These are phyloP conservation scores for Microsporum ferrugineum DNA, from an alignment of 2,329 filamentous ascomycete species.

Conservation along the genomic window DNA sequence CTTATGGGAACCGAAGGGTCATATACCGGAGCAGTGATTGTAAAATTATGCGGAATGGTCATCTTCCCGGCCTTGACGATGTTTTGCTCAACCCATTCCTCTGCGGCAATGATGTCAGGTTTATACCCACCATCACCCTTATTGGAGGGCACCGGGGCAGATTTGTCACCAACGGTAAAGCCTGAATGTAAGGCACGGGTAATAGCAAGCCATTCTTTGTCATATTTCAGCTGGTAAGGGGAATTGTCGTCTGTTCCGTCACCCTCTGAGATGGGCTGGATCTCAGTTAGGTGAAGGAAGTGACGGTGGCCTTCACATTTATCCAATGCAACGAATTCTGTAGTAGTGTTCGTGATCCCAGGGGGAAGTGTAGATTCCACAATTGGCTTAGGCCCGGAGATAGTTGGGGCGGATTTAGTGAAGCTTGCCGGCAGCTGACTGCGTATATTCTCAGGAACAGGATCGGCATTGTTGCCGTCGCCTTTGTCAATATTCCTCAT, in stretches of 20 bases:
- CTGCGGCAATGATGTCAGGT: constrained; percentile 56
- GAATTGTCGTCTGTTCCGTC: constrained; percentile 18
- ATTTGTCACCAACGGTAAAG: constrained; percentile 52
- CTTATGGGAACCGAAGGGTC: constrained; percentile 46
- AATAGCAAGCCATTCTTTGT: constrained; percentile 92
- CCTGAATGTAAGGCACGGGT: constrained; percentile 64
- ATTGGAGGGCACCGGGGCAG: constrained; percentile 45
- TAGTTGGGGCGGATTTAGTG: constrained; percentile 27
- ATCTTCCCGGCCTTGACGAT: constrained; percentile 53
- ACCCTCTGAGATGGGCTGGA: constrained; percentile 40
- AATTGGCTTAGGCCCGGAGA: constrained; percentile 24
- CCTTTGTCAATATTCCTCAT: constrained; percentile 13
- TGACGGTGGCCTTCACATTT: constrained; percentile 61
- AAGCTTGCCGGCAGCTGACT: constrained; percentile 70
- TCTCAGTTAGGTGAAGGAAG: constrained; percentile 67
- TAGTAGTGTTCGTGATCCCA: constrained; percentile 64
- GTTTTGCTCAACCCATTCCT: constrained; percentile 70
- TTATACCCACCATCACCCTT: constrained; percentile 58
- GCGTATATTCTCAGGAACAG: constrained; percentile 54
- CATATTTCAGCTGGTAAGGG: constrained; percentile 61
- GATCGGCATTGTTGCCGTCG: constrained; percentile 14
- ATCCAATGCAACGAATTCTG: constrained; percentile 79
- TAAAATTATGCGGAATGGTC: constrained; percentile 66
- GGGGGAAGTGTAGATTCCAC: constrained; percentile 55
- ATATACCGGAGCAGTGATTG: constrained; percentile 61